Base-by-base conservation (phyloP, 768 basidiomycete species). In the Mycena epipterygia region DNA sequence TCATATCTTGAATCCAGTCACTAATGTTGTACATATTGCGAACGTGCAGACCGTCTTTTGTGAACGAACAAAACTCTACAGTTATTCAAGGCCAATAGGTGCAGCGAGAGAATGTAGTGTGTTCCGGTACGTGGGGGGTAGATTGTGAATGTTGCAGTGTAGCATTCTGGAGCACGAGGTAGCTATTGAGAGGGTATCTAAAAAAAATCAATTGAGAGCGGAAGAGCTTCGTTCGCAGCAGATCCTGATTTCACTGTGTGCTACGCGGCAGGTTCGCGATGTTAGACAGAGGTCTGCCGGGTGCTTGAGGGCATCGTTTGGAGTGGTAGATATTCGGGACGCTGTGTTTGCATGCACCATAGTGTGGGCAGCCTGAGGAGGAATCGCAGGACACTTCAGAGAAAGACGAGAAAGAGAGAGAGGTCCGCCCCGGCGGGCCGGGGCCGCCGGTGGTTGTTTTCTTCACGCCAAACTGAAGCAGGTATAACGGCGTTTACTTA, bases 211-310 rank as follows among this genome's bases (percentile, higher is more conserved):
- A n/a, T n/a, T 23, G 19, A 37, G 51, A 64, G 42, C 32, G 42
- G 42, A 25, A 56, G 33, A 64, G 53, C 30, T 33, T 27, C 30
- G 32, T n/a, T 33, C 37, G 30, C 39, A 33, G 29, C 52, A 21
- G 25, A 21, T 44, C 53, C 25, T 35, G 32, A 39, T 27, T 39
- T 66, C 46, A 66, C 55, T 58, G 42, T 21, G 42, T 12, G n/a
- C 64, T 33, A 48, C 48, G 55, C 17, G 56, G 46, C 27, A 66
- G 13, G 35, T 58, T 65, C 35, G 25, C 27, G 35, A 65, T 17
- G 30, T 65, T 44, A 32, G 35, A 57, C 35, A 57, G 46, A 23
- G 41, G 63, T n/a, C 30, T 52, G 25, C 27, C n/a, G 19, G 35
- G 2, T 27, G 42, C 53, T 44, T 42, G 41, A 17, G 30, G 32